Evolutionary conservation across 768 basidiomycete species (phyloP), one percentile per base, ranked within the genome.

Genomic region (Galerina marginata): DNA sequence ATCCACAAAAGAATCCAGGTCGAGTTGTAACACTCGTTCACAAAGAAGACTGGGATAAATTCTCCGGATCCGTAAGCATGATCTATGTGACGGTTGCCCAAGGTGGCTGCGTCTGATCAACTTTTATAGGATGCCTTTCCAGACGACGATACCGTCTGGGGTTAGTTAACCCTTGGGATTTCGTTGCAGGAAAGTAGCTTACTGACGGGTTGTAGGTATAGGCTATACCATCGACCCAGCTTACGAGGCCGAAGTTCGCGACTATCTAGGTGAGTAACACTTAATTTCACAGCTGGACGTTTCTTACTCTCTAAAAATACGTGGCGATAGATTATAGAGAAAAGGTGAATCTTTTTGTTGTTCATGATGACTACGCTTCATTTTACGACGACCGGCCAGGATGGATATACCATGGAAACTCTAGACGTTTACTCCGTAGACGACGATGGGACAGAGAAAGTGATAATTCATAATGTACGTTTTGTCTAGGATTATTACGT

Each of bases 21-120:
- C 78, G 94, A 44, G 96, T 96, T 1, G 95, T 96, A 0, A 98
- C 95, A 0, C 80, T 98, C 2, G 81, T 97, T 9, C 90, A 92
- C 65, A 91, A 92, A 59, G 86, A 89, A 70, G 93, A 96, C 46
- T 98, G 96, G 96, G 88, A 89, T 38, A 71, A 74, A 11, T 88
- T 92, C 69, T 90, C 90, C 6, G 77, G 68, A n/a, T 83, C 86
- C 15, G 92, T 92, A 63, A 60, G 85, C 29, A 5, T 59, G 11
- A 23, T 56, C 9, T 26, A 16, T 56, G 25, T 10, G 16, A 23
- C 12, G 3, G 20, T 16, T 14, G 9, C 25, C n/a, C 51, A 7
- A 37, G n/a, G 25, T 20, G 20, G 1, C 26, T 43, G 37, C 43
- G 53, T 15, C 43, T 43, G 14, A 56, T 43, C 40, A 12, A 23